phyloP scores from a whole-genome alignment of 768 basidiomycete genomes.

The Nidula microcarpa region DNA sequence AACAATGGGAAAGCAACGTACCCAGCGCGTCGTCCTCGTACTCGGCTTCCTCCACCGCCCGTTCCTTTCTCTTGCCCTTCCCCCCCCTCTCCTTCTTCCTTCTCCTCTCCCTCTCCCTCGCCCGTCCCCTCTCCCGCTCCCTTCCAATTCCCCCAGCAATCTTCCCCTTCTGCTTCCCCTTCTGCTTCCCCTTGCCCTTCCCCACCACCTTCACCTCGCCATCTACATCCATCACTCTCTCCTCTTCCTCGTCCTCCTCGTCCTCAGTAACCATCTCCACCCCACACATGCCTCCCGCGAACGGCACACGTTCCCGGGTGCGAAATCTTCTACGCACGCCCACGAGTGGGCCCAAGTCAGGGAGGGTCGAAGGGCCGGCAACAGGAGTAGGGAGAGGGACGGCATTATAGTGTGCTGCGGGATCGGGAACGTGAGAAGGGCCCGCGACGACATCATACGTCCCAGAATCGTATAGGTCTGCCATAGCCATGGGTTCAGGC shows the following conservation, averaged over 20 bases:
- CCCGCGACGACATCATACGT: neutral
- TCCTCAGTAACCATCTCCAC: conserved; percentile 42
- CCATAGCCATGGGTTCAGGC: neutral
- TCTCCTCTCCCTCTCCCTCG: conserved; percentile 12
- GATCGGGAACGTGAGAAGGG: too few species aligned
- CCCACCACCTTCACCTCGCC: conserved; percentile 2
- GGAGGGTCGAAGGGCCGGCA: neutral
- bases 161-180: conserved; percentile 11
- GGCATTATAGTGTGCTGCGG: too few species aligned
- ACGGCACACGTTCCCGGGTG: conserved; percentile 53
- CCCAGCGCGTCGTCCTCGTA: too few species aligned
- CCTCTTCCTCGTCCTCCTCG: neutral
- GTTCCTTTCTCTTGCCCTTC: too few species aligned
- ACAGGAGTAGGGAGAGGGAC: neutral
- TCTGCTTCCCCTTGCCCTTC: conserved; percentile 10
- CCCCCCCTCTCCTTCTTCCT: neutral
- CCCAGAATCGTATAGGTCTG: neutral
- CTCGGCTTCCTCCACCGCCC: too few species aligned
- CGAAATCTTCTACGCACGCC: conserved; percentile 59
- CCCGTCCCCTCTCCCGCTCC: conserved; percentile 6
- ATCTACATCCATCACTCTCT: neutral
- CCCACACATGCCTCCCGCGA: conserved; percentile 60
- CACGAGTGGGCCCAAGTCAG: conserved; percentile 63
- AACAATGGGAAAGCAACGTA: too few species aligned
- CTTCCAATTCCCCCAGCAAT: conserved; percentile 5